Percentiles rank a stretch among this genome's conserved stretches.
Conservation (phyloP, 345 rosid species). For the Firmiana major region DNA sequence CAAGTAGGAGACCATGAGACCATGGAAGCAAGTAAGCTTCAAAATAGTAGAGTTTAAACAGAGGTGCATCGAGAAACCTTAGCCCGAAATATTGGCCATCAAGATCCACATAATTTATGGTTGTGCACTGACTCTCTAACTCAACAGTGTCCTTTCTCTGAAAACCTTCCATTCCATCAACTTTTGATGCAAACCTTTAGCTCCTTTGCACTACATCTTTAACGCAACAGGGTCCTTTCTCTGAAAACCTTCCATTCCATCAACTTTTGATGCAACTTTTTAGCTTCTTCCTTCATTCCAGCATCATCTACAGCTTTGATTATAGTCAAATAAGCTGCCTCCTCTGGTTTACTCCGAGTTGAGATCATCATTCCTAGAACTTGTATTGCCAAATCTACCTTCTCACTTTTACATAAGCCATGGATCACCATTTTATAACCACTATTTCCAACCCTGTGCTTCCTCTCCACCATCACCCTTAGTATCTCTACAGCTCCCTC, state of each 20-base stretch:
- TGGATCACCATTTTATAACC: conserved; percentile 51
- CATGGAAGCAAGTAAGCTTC: neutral
- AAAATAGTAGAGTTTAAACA: neutral
- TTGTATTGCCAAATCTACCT: conserved; percentile 59
- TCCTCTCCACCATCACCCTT: conserved; percentile 50
- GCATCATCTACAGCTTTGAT: conserved; percentile 48
- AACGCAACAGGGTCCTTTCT: conserved; percentile 11
- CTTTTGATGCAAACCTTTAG: no score
- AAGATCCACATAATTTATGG: neutral
- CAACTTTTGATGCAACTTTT: conserved; percentile 47
- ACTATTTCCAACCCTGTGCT: conserved; percentile 39
- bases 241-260: conserved; percentile 38
- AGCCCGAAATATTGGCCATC: neutral
- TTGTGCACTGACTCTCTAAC: neutral
- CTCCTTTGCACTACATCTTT: neutral
- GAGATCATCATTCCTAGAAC: conserved; percentile 70
- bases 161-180: no score
- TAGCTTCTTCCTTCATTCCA: conserved; percentile 64
- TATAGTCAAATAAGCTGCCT: conserved; percentile 33
- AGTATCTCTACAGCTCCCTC: conserved; percentile 60
- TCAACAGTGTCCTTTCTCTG: no score
- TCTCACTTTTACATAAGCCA: conserved; percentile 52
- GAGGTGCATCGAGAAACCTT: neutral
- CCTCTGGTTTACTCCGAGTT: conserved; percentile 48
- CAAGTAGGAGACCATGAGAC: neutral